Base-by-base conservation (phyloP, 768 basidiomycete genomes). In the Phlebiopsis gigantea region DNA sequence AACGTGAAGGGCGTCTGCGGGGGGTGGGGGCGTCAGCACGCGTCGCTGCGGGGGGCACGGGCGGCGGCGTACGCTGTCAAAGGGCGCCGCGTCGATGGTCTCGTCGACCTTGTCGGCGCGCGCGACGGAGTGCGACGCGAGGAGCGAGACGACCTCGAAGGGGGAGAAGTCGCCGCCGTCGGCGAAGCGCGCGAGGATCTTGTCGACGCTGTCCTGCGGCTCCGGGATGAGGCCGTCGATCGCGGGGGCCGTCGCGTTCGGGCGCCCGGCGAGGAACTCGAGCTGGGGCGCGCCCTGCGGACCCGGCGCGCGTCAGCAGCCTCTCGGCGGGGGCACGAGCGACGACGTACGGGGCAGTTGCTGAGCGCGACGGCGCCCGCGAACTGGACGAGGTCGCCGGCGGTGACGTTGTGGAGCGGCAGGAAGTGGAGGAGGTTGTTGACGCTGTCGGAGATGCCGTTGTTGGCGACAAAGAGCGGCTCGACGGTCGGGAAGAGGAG, bases 401-500 rank as follows among this genome's bases (percentile, higher is more conserved):
- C 53, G 31, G 55, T 57, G 45, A 63, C 48, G 31, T 25, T 59
- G 57, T 63, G 62, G 22, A 15, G 44, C 1, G 46, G 26, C 19
- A 62, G 49, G 61, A 65, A 63, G 0, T 60, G 65, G 2, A 49
- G 54, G 19, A 62, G 71, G 46, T 46, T 7, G 9, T 53, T 31
- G 39, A 66, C 61, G 30, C 58, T 65, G 17, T 74, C 76, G 58
- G 77, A 74, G 61, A 66, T 61, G 25, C 79, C 78, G 25, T 57
- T 60, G 62, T 80, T 80, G 4, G 78, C 77, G 7, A 66, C 63
- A 66, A 75, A 81, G 8, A 61, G 57, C n/a, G 72, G 66, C 63
- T 80, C 80, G 34, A 73, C 71, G 10, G 72, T 68, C 21, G 65
- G 62, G 67, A 82, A 81, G 2, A 69, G 66, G 57, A 79, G 71